Percentiles rank a stretch among this genome's conserved stretches.
Evolutionary conservation across 176 grass and related monocot genomes (phyloP).

Genomic region (Tillandsia leiboldiana): DNA sequence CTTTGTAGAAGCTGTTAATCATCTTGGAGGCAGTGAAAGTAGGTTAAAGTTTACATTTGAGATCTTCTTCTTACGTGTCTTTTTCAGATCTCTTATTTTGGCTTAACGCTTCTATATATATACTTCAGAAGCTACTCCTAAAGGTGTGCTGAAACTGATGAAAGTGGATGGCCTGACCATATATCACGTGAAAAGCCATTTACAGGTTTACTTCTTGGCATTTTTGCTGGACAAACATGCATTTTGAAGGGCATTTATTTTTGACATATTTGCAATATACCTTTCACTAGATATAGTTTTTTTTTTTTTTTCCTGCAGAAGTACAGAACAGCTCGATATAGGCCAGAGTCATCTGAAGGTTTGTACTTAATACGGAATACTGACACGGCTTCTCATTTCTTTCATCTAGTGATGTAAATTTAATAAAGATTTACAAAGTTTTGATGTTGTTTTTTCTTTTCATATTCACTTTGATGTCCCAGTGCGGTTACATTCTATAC

Average conservation of each 20-base stretch:
- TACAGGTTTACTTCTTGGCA: constrained; percentile 51
- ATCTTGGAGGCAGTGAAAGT: constrained; percentile 93
- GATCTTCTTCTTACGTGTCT: constrained; percentile 11
- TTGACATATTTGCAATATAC: constrained; percentile 9
- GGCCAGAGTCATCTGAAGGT: constrained; percentile 72
- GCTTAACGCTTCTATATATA: constrained; percentile 4
- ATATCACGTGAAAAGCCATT: constrained; percentile 97
- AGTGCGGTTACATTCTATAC: background rate
- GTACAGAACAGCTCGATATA: constrained; percentile 74
- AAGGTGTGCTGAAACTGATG: constrained; percentile 83
- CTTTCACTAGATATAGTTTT: constrained; percentile 14
- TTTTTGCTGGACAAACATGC: constrained; percentile 20
- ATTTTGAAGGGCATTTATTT: background rate
- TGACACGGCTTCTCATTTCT: constrained; percentile 7
- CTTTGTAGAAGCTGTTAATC: constrained; percentile 82
- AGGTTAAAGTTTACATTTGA: constrained; percentile 24
- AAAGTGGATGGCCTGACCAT: constrained; percentile 88
- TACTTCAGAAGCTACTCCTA: constrained; percentile 85
- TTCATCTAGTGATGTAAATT: background rate
- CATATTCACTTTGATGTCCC: background rate
- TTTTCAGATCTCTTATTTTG: constrained; percentile 2
- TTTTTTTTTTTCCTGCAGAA: constrained; percentile 44
- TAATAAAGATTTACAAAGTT: background rate
- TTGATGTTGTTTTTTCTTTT: background rate
- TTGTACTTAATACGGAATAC: constrained; percentile 16